Conservation (phyloP, 371 early-diverging fungal species). For the Lichtheimia ramosa region DNA sequence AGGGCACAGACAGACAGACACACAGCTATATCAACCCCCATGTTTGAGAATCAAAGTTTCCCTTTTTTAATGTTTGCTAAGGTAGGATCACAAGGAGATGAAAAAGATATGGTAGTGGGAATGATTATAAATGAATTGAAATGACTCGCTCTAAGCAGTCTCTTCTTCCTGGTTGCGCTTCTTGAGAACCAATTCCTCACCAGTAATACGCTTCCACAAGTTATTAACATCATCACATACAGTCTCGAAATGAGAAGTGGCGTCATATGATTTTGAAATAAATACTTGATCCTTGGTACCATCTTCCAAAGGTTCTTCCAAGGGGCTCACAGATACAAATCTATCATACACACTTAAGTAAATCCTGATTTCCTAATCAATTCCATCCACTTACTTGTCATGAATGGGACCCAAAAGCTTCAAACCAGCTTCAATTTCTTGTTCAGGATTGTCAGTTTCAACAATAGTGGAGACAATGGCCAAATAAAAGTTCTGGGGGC, state of each 20-base stretch:
- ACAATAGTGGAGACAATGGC: constrained; percentile 97
- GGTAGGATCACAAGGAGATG: no score
- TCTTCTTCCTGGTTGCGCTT: constrained; percentile 59
- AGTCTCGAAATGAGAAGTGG: constrained; percentile 98
- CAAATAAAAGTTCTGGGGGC: constrained; percentile 82
- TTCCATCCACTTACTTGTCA: constrained; percentile 61
- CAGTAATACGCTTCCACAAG: constrained; percentile 93
- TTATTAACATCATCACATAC: constrained; percentile 95
- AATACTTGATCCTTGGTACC: constrained; percentile 85
- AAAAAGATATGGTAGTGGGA: no score
- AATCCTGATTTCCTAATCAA: neutral
- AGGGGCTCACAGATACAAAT: constrained; percentile 81
- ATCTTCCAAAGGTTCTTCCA: constrained; percentile 85
- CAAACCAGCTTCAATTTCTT: constrained; percentile 85
- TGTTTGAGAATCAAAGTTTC: no score
- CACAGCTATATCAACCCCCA: no score
- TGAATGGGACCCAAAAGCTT: constrained; percentile 88
- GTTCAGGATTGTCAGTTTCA: constrained; percentile 84
- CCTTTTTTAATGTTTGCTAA: no score
- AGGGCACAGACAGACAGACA: no score
- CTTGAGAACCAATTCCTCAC: constrained; percentile 81
- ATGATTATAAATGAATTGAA: no score
- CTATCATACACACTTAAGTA: constrained; percentile 8
- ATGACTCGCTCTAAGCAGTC: constrained; percentile 29
- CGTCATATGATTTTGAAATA: constrained; percentile 95